Evolutionary conservation across 2,329 filamentous ascomycete species (phyloP).

Genomic region (Paradendryphiella salina): DNA sequence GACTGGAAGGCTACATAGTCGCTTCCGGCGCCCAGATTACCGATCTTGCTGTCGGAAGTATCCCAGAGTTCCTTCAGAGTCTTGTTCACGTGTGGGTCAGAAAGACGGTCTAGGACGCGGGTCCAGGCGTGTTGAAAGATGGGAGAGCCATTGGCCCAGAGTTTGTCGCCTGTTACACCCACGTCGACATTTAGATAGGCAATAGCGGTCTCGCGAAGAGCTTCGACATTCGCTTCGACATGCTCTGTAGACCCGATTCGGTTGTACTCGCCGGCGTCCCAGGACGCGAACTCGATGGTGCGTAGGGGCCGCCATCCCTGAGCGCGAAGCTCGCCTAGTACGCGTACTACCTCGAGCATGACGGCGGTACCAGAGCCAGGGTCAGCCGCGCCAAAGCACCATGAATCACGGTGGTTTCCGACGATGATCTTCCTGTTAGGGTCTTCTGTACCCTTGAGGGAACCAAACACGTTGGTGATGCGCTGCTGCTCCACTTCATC

Average conservation of each 20-base stretch:
- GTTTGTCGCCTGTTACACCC: slow-evolving; percentile 73
- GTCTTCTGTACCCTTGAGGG: slow-evolving; percentile 83
- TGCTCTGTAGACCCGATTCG: slow-evolving; percentile 92
- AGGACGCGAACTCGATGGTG: slow-evolving; percentile 96
- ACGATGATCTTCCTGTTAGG: slow-evolving; percentile 81
- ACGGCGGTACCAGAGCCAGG: slow-evolving; percentile 85
- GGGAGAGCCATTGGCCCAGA: slow-evolving; percentile 79
- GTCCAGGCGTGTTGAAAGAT: slow-evolving; percentile 73
- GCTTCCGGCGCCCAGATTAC: slow-evolving; percentile 71
- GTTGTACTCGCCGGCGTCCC: slow-evolving; percentile 94
- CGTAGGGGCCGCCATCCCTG: slow-evolving; percentile 87
- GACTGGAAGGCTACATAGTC: slow-evolving; percentile 92
- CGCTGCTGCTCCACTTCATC: slow-evolving; percentile 80
- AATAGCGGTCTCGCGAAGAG: slow-evolving; percentile 72
- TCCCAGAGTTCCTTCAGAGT: slow-evolving; percentile 79
- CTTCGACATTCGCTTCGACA: slow-evolving; percentile 80
- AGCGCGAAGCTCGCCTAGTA: slow-evolving; percentile 76
- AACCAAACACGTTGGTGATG: slow-evolving; percentile 90
- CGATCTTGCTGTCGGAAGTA: slow-evolving; percentile 60
- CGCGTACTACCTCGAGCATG: slow-evolving; percentile 83
- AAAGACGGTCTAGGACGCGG: slow-evolving; percentile 72
- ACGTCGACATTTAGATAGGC: slow-evolving; percentile 92
- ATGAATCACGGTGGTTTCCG: slow-evolving; percentile 91
- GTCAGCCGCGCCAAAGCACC: slow-evolving; percentile 84
- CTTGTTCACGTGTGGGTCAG: slow-evolving; percentile 70